A percentile compares a stretch with the other conserved stretches of the same genome.
Conservation (phyloP, 1,284 basidiomycete genomes). For the Moesziomyces globuligerus region DNA sequence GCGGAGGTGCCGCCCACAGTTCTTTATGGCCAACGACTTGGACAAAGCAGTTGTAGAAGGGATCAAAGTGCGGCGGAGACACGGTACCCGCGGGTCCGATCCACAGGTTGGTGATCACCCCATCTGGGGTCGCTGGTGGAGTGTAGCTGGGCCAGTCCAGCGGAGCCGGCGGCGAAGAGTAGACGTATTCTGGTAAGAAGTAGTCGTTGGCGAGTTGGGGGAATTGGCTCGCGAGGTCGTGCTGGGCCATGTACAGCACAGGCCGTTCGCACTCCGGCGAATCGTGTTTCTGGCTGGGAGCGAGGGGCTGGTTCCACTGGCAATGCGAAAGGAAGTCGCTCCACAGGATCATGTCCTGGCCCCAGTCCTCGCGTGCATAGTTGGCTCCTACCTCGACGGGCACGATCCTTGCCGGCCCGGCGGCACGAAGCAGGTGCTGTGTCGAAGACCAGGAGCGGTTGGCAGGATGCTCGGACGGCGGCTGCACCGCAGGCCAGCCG, state of each 20-base stretch:
- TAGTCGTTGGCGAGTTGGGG: conserved; percentile 80
- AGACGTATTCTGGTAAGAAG: conserved; percentile 85
- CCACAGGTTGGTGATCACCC: conserved; percentile 85
- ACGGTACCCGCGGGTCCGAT: conserved; percentile 80
- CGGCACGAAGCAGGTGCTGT: conserved; percentile 24
- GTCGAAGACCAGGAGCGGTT: conserved; percentile 69
- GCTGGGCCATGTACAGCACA: conserved; percentile 87
- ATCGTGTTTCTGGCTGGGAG: conserved; percentile 3
- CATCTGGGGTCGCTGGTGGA: conserved; percentile 75
- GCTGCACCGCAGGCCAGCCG: conserved; percentile 78
- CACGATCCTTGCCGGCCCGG: conserved; percentile 80
- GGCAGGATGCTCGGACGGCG: conserved; percentile 68
- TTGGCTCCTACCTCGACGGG: conserved; percentile 89
- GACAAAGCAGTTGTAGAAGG: conserved; percentile 88
- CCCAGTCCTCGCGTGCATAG: conserved; percentile 84
- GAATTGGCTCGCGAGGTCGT: conserved; percentile 85
- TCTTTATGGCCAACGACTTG: conserved; percentile 89
- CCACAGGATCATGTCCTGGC: conserved; percentile 82
- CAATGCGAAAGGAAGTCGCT: conserved; percentile 77
- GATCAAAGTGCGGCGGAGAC: conserved; percentile 94
- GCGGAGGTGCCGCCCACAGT: conserved; percentile 87
- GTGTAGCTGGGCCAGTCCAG: conserved; percentile 70
- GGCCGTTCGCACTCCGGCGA: not conserved
- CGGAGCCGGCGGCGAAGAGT: conserved; percentile 71
- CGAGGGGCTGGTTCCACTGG: conserved; percentile 66